These are phyloP conservation scores for Exophiala spinifera DNA, from an alignment of 2,329 filamentous ascomycete species.

Conservation along the genomic window DNA sequence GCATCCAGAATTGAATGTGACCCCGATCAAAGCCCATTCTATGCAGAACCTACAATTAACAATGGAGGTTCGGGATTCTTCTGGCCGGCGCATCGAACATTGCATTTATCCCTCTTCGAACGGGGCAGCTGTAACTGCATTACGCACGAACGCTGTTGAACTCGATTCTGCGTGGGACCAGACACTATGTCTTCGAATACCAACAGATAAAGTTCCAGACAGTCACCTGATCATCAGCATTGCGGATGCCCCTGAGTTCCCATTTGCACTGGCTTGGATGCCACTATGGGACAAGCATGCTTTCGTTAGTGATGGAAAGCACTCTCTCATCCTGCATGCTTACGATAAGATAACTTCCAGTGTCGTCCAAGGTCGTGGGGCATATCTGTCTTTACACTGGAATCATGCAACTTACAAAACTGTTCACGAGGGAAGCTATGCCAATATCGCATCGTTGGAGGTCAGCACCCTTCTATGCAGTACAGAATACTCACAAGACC, in stretches of 20 bases:
- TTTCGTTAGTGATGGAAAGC: slow-evolving; percentile 80
- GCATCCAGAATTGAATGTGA: slow-evolving; percentile 75
- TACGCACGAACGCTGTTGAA: slow-evolving; percentile 79
- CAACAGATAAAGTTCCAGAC: slow-evolving; percentile 73
- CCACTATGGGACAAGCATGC: slow-evolving; percentile 90
- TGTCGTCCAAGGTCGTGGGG: slow-evolving; percentile 69
- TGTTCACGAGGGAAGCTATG: slow-evolving; percentile 66
- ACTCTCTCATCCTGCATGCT: slow-evolving; percentile 78
- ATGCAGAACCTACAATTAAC: slow-evolving; percentile 81
- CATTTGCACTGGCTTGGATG: slow-evolving; percentile 89
- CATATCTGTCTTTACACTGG: slow-evolving; percentile 84
- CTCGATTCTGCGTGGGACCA: slow-evolving; percentile 83
- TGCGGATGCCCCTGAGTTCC: slow-evolving; percentile 78
- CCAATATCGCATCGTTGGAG: slow-evolving; percentile 73
- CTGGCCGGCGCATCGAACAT: slow-evolving; percentile 77
- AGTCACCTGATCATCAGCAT: slow-evolving; percentile 88
- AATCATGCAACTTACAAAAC: slow-evolving; percentile 49
- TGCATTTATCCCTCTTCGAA: slow-evolving; percentile 89
- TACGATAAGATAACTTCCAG: slow-evolving; percentile 87
- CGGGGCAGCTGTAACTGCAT: slow-evolving; percentile 71
- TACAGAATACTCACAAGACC: slow-evolving; percentile 90
- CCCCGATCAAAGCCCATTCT: slow-evolving; percentile 63
- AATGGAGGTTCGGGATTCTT: slow-evolving; percentile 76
- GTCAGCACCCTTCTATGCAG: slow-evolving; percentile 88
- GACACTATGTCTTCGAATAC: slow-evolving; percentile 76